These are phyloP conservation scores for Coniella lustricola DNA, from an alignment of 2,329 filamentous ascomycete species.

Conservation along the genomic window DNA sequence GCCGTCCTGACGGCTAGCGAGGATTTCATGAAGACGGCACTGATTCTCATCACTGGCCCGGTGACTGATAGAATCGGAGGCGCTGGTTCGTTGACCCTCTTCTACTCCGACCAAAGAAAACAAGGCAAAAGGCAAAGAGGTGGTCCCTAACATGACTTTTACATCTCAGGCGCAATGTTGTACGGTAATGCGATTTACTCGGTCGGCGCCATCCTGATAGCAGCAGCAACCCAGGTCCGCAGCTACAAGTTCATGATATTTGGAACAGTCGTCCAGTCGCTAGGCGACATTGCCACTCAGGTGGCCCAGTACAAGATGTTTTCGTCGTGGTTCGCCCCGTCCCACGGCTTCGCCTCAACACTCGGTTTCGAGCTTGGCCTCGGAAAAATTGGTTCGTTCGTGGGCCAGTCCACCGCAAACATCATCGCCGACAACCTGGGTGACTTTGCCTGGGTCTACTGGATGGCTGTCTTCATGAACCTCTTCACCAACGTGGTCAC, in stretches of 20 bases:
- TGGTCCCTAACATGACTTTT: background rate
- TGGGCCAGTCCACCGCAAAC: conserved; percentile 54
- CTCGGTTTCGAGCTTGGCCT: conserved; percentile 54
- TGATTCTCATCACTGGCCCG: conserved; percentile 48
- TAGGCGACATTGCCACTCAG: conserved; percentile 59
- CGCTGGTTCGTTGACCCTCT: conserved; percentile 31
- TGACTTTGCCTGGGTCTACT: conserved; percentile 56
- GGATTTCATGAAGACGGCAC: conserved; percentile 52
- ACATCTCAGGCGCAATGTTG: conserved; percentile 40
- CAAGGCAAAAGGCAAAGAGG: background rate
- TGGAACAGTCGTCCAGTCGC: conserved; percentile 45
- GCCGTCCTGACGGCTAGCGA: conserved; percentile 53
- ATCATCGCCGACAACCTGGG: conserved; percentile 49
- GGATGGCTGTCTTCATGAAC: conserved; percentile 57
- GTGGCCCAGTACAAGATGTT: conserved; percentile 60
- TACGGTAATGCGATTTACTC: conserved; percentile 56
- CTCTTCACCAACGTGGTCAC: conserved; percentile 54
- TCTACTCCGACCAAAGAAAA: background rate
- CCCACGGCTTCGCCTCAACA: conserved; percentile 54
- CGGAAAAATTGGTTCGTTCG: conserved; percentile 54
- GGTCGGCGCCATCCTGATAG: conserved; percentile 51
- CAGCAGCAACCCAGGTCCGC: conserved; percentile 47
- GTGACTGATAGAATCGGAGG: conserved; percentile 53
- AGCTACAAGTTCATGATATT: conserved; percentile 55
- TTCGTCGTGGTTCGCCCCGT: conserved; percentile 57